A percentile compares a stretch with the other conserved stretches of the same genome.
Conservation (phyloP, 192 early-diverging fungal species). For the Gonapodya prolifera region DNA sequence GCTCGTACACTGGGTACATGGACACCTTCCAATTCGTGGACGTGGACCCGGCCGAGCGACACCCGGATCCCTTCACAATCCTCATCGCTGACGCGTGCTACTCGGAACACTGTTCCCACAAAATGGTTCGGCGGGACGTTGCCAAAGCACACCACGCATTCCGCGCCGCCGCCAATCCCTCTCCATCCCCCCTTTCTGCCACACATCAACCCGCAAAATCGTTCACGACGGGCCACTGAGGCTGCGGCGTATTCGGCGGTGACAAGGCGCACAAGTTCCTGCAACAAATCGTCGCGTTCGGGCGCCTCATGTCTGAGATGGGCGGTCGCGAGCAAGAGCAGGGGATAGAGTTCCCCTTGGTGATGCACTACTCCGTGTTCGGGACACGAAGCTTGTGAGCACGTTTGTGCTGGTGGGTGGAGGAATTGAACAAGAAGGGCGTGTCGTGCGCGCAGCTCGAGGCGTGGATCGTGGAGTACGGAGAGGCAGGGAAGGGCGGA, state of each 20-base stretch:
- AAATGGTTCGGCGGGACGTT: slow-evolving; percentile 12
- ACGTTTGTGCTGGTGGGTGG: too few species aligned
- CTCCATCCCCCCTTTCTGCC: too few species aligned
- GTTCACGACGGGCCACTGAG: slow-evolving; percentile 18
- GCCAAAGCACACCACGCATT: slow-evolving; percentile 13
- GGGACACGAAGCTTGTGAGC: slow-evolving; percentile 9
- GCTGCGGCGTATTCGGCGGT: slow-evolving; percentile 21
- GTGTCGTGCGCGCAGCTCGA: too few species aligned
- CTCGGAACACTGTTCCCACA: slow-evolving; percentile 4
- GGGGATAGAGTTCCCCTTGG: too few species aligned
- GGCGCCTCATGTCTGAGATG: slow-evolving; percentile 11
- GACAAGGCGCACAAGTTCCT: slow-evolving; percentile 18
- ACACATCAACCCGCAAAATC: background rate
- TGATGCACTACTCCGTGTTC: slow-evolving; percentile 19
- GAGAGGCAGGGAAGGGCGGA: too few species aligned
- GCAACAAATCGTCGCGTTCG: background rate
- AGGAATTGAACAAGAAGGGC: too few species aligned
- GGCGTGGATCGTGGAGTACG: too few species aligned
- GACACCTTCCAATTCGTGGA: slow-evolving; percentile 12
- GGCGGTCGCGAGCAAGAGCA: background rate
- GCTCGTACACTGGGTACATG: slow-evolving; percentile 14
- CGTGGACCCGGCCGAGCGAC: background rate
- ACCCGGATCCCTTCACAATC: too few species aligned
- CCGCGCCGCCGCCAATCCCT: background rate
- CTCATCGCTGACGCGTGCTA: slow-evolving; percentile 13